Conservation (phyloP, 1,284 basidiomycete species). For the Irpex rosettiformis region DNA sequence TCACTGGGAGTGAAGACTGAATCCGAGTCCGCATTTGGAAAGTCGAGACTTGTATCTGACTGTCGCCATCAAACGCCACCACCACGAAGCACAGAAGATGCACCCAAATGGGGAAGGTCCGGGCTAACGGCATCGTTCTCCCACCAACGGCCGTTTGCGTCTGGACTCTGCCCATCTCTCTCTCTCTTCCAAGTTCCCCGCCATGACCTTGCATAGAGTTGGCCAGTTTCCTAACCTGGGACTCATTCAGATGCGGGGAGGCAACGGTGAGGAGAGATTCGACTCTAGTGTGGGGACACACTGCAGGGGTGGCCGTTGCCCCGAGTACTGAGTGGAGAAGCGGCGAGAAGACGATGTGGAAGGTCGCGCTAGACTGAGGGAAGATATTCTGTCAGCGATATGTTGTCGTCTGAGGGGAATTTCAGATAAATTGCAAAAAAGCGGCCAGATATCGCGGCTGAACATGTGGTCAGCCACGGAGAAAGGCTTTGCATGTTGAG, state of each 20-base stretch:
- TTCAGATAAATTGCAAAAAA: background rate
- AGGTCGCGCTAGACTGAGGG: background rate
- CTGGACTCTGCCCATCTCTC: background rate
- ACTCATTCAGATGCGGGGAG: background rate
- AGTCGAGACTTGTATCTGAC: background rate
- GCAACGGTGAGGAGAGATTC: background rate
- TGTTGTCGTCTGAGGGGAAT: background rate
- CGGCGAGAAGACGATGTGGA: background rate
- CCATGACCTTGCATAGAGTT: no score
- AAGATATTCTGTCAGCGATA: background rate
- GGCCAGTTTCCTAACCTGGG: no score
- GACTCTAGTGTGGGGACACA: background rate
- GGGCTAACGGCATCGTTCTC: background rate
- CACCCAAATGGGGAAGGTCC: background rate
- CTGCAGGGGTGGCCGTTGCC: background rate
- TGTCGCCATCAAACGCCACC: slow-evolving; percentile 1
- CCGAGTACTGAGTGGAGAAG: background rate
- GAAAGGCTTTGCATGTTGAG: background rate
- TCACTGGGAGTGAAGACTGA: no score
- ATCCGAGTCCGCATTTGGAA: background rate
- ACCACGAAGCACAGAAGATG: background rate
- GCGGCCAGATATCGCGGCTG: background rate
- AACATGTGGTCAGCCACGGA: background rate
- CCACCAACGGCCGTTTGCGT: background rate
- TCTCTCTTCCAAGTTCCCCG: background rate